Evolutionary conservation across 2,329 filamentous ascomycete species (phyloP).

Genomic region (Oidium heveae): DNA sequence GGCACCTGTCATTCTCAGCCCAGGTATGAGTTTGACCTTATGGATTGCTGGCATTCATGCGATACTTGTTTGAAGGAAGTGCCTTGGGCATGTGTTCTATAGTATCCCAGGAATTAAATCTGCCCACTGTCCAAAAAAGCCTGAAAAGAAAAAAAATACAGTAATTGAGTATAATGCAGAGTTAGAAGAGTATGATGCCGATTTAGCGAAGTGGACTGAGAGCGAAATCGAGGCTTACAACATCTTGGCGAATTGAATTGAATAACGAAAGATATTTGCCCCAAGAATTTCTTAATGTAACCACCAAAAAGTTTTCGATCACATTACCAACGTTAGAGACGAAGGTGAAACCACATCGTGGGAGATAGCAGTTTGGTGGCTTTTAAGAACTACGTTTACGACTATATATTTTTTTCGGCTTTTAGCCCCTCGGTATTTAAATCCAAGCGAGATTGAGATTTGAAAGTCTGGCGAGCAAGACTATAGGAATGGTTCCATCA

Average conservation of each 20-base stretch:
- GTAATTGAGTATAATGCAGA: too few species aligned
- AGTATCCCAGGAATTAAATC: not conserved
- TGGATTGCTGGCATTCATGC: not conserved
- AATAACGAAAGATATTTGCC: not conserved
- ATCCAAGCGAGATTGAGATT: too few species aligned
- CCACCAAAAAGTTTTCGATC: not conserved
- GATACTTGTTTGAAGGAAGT: not conserved
- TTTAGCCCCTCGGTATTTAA: too few species aligned
- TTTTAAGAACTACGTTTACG: too few species aligned
- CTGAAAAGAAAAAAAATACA: too few species aligned
- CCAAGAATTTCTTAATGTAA: not conserved
- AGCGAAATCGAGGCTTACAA: not conserved
- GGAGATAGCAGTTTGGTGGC: not conserved
- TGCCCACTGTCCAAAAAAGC: not conserved
- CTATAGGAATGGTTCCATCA: too few species aligned
- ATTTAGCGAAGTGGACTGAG: not conserved
- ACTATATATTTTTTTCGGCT: too few species aligned
- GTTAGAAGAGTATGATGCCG: not conserved
- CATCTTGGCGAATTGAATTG: not conserved
- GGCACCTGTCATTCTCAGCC: not conserved
- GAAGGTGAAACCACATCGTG: not conserved
- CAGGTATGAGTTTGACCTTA: not conserved
- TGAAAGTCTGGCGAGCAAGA: too few species aligned
- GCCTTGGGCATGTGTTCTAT: not conserved
- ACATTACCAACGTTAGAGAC: not conserved